Conservation (phyloP, 208 protist genomes). For the Hexamita inflata region DNA sequence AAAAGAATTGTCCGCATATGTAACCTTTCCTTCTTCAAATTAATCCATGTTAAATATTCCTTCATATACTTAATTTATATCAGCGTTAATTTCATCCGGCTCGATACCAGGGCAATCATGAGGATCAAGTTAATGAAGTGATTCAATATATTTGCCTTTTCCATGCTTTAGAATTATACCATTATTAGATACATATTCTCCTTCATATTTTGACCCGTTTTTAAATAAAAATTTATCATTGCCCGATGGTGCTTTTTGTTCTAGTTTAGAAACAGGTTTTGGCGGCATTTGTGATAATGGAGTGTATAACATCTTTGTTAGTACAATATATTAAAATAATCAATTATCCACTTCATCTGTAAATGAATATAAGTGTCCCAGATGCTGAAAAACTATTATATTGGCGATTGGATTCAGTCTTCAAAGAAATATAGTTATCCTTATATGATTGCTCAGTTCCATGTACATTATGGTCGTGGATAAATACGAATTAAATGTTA, state of each 20-base stretch:
- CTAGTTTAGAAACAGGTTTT: background rate
- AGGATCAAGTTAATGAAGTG: background rate
- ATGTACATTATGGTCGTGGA: no score
- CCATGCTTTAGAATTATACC: background rate
- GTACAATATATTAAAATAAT: no score
- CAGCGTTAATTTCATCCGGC: background rate
- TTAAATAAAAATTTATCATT: background rate
- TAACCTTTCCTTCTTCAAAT: background rate
- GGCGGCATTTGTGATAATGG: background rate
- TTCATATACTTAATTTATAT: background rate
- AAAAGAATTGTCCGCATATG: background rate
- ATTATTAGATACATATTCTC: background rate
- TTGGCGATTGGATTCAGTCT: no score
- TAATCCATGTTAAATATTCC: background rate
- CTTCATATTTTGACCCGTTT: background rate
- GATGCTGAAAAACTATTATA: no score
- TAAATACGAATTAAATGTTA: no score
- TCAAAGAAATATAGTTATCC: no score
- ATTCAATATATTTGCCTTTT: background rate
- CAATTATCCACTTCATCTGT: no score
- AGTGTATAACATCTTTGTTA: no score
- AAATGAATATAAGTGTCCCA: no score
- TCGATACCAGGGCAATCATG: background rate
- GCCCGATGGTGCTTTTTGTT: background rate
- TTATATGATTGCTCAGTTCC: no score